Percentiles rank a stretch among this genome's conserved stretches.
These are phyloP conservation scores for Knoxdaviesia capensis DNA, from an alignment of 2,329 filamentous ascomycete species.

Conservation along the genomic window DNA sequence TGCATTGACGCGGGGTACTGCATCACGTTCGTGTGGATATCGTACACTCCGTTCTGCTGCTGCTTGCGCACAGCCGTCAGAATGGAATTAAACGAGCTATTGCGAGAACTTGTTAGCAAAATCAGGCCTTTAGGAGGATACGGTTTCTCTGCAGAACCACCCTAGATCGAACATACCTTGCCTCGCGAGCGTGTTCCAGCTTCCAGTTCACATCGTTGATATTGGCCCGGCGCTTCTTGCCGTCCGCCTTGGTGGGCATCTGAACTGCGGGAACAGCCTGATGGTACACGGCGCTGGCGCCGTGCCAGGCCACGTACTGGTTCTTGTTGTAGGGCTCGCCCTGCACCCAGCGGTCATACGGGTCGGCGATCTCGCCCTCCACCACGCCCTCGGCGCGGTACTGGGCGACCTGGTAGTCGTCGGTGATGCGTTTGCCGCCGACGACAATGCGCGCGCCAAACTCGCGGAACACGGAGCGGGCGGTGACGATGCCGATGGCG, in stretches of 20 bases:
- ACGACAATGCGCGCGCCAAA: conserved; percentile 91
- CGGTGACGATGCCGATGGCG: conserved; percentile 90
- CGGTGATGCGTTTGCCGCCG: conserved; percentile 64
- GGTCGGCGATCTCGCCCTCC: conserved; percentile 82
- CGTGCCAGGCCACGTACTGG: conserved; percentile 96
- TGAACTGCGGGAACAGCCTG: conserved; percentile 61
- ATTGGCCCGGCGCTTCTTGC: conserved; percentile 68
- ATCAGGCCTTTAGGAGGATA: conserved; percentile 5
- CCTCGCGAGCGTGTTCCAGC: conserved; percentile 78
- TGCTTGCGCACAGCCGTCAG: conserved; percentile 47
- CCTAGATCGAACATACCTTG: conserved; percentile 40
- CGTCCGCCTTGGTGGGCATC: conserved; percentile 54
- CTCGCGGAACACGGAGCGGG: conserved; percentile 88
- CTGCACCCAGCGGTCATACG: conserved; percentile 57
- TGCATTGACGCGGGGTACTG: conserved; percentile 79
- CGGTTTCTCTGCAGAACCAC: not conserved
- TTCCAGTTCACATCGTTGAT: conserved; percentile 95
- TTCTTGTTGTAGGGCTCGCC: conserved; percentile 95
- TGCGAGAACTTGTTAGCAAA: conserved; percentile 2
- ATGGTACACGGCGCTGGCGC: conserved; percentile 89
- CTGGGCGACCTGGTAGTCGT: conserved; percentile 73
- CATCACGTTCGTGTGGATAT: conserved; percentile 83
- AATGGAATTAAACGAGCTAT: conserved; percentile 64
- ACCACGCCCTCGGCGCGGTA: conserved; percentile 57
- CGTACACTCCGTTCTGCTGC: conserved; percentile 64